Evolutionary conservation across 352 stramenopile genomes (phyloP).

Genomic region (Phytophthora chlamydospora): DNA sequence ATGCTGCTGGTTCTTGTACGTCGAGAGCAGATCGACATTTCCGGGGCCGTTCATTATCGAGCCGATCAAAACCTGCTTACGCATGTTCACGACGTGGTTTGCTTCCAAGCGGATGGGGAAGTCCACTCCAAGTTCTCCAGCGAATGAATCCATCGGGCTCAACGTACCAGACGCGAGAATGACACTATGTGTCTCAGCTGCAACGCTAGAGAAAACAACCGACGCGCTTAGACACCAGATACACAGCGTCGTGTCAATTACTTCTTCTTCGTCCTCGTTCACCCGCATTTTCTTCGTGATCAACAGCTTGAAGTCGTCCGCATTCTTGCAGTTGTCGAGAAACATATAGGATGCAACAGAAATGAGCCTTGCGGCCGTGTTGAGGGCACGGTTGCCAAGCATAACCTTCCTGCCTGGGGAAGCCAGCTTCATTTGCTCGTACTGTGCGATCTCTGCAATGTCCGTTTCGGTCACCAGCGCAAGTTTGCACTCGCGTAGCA

Average conservation of each 20-base stretch:
- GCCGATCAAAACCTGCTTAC: conserved; percentile 77
- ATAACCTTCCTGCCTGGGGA: conserved; percentile 32
- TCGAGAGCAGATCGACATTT: conserved; percentile 67
- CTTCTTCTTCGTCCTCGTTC: conserved; percentile 38
- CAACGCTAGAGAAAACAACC: conserved; percentile 76
- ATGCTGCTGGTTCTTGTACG: conserved; percentile 81
- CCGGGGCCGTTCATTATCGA: conserved; percentile 66
- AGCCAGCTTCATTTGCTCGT: conserved; percentile 21
- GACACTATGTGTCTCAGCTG: conserved; percentile 59
- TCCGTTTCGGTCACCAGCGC: conserved; percentile 5
- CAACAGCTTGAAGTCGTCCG: conserved; percentile 82
- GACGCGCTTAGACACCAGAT: conserved; percentile 85
- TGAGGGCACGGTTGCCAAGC: conserved; percentile 57
- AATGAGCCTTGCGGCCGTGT: conserved; percentile 57
- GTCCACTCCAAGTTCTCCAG: conserved; percentile 74
- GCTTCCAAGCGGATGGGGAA: conserved; percentile 84
- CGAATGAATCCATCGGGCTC: conserved; percentile 88
- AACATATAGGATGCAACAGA: conserved; percentile 82
- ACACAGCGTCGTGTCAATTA: conserved; percentile 64
- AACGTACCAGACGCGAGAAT: conserved; percentile 84
- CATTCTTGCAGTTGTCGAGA: conserved; percentile 66
- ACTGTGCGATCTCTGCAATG: conserved; percentile 25
- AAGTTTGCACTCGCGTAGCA: conserved; percentile 53
- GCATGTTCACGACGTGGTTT: conserved; percentile 87
- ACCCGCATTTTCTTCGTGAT: conserved; percentile 34